These are phyloP conservation scores for Brassica balearica DNA, from an alignment of 441 rosid species.

Conservation along the genomic window DNA sequence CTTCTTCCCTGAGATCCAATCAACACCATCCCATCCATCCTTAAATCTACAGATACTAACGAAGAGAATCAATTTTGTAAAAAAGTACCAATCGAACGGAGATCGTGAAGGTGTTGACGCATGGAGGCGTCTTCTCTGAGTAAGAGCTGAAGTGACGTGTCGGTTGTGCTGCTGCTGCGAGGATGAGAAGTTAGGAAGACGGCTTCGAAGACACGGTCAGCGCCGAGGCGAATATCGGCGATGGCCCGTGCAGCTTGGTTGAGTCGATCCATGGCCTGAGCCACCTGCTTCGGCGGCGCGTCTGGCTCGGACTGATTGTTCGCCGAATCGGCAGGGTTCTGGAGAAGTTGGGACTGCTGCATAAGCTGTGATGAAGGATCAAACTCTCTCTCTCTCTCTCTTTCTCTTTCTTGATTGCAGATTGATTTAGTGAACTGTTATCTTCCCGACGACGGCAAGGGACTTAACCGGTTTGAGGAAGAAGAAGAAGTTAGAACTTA, in stretches of 20 bases:
- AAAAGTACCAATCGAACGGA: constrained; percentile 67
- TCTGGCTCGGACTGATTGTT: constrained; percentile 47
- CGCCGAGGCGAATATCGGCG: constrained; percentile 89
- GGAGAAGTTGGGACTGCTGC: constrained; percentile 45
- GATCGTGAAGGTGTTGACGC: constrained; percentile 89
- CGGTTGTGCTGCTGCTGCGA: constrained; percentile 52
- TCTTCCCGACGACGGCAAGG: neutral
- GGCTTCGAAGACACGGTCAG: constrained; percentile 91
- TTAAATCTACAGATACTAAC: too few species aligned
- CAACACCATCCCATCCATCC: too few species aligned
- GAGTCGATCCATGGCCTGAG: constrained; percentile 91
- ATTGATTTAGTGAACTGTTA: neutral
- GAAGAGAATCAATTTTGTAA: neutral
- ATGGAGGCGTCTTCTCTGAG: constrained; percentile 78
- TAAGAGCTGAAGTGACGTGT: constrained; percentile 64
- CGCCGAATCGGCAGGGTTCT: constrained; percentile 39
- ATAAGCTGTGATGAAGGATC: constrained; percentile 42
- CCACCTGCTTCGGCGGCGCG: constrained; percentile 98
- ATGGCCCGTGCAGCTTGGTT: constrained; percentile 86
- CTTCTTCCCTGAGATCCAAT: constrained; percentile 64
- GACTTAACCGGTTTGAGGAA: neutral
- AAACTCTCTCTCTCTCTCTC: constrained; percentile 11
- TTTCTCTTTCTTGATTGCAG: neutral
- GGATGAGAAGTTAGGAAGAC: constrained; percentile 72
- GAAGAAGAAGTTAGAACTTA: neutral